Conservation (phyloP, 1,139 yeast species). For the Saccharomyces hybrid region DNA sequence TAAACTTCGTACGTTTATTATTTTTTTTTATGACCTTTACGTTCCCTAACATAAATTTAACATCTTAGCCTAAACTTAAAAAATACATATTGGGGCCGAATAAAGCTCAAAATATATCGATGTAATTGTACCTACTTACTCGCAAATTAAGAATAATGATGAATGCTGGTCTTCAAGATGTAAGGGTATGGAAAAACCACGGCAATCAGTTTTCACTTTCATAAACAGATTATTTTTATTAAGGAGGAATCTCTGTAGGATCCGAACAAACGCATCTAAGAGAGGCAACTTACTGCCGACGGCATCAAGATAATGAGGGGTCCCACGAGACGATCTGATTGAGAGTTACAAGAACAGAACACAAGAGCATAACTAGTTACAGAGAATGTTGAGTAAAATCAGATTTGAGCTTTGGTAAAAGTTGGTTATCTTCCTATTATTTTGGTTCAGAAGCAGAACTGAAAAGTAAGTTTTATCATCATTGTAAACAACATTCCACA, state of each 20-base stretch:
- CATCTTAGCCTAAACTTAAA: neutral
- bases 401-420: slow-evolving; percentile 21
- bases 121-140: too few relatives aligned
- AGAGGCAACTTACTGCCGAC: neutral
- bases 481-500: slow-evolving; percentile 10
- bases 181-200: too few relatives aligned
- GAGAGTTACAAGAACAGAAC: neutral
- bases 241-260: too few relatives aligned
- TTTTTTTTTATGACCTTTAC: neutral
- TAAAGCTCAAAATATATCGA: too few relatives aligned
- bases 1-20: neutral
- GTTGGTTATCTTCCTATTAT: slow-evolving; percentile 29
- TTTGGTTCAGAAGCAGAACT: slow-evolving; percentile 35
- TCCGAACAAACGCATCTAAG: too few relatives aligned
- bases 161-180: too few relatives aligned
- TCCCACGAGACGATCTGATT: too few relatives aligned
- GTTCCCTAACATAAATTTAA: neutral
- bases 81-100: neutral
- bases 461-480: slow-evolving; percentile 30
- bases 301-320: neutral
- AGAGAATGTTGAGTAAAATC: neutral
- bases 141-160: too few relatives aligned
- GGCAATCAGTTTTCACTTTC: too few relatives aligned
- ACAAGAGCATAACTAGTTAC: neutral
- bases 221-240: too few relatives aligned